Evolutionary conservation across 169 alveolate species (phyloP).

Genomic region (Plasmodium blacklocki): DNA sequence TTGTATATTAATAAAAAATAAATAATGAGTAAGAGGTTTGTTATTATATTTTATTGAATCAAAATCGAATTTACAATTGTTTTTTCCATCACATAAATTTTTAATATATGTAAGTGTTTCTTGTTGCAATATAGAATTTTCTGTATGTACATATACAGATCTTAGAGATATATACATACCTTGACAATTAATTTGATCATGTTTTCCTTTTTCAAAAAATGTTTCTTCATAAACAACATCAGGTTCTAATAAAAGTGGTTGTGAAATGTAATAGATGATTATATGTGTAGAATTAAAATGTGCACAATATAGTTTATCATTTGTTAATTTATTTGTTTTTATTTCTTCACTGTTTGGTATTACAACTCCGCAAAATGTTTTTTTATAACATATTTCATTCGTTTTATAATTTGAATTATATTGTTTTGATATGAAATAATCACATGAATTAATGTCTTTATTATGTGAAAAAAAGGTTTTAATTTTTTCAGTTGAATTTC

Average conservation of each 20-base stretch:
- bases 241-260: conserved; percentile 29
- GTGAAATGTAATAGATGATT: conserved; percentile 12
- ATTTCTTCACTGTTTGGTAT: background rate
- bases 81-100: conserved; percentile 16
- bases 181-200: conserved; percentile 22
- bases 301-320: conserved; percentile 16
- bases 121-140: background rate
- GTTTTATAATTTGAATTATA: background rate
- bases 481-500: conserved; percentile 2
- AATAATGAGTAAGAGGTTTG: background rate
- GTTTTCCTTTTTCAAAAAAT: conserved; percentile 42
- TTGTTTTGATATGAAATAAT: background rate
- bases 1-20: conserved; percentile 4
- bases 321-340: background rate
- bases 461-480: conserved; percentile 21
- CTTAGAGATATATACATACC: conserved; percentile 14
- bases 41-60: background rate
- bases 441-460: conserved; percentile 21
- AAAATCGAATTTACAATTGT: conserved; percentile 26
- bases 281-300: conserved; percentile 13
- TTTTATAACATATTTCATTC: conserved; percentile 3
- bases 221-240: conserved; percentile 26
- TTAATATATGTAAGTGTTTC: background rate
- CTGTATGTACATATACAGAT: background rate
- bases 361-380: conserved; percentile 31